Conservation (phyloP, 495 filamentous ascomycete genomes). For the Aspergillus nanangensis region DNA sequence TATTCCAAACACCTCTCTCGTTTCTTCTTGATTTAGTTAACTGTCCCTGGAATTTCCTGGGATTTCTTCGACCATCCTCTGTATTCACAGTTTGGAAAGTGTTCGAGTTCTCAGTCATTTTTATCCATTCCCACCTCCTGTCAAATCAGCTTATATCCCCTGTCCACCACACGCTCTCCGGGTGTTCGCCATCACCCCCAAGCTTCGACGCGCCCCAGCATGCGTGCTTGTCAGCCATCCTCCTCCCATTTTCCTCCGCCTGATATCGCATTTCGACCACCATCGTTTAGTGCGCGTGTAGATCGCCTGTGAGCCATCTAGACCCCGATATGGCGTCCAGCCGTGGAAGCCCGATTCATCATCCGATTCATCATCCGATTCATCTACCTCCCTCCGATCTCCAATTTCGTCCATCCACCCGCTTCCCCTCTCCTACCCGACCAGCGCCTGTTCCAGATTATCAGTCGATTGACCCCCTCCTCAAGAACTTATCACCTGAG, state of each 20-base stretch:
- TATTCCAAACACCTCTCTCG: not conserved
- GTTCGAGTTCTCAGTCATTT: too few relatives aligned
- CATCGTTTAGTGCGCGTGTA: conserved; percentile 8
- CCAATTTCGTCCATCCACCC: conserved; percentile 16
- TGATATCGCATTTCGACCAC: conserved; percentile 17
- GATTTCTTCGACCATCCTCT: too few relatives aligned
- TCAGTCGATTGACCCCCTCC: conserved; percentile 43
- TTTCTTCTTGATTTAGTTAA: not conserved
- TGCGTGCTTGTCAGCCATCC: conserved; percentile 21
- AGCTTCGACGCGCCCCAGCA: conserved; percentile 24
- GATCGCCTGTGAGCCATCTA: not conserved
- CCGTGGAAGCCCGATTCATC: too few relatives aligned
- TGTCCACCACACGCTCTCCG: conserved; percentile 1
- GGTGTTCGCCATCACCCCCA: not conserved
- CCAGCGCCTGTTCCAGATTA: conserved; percentile 22
- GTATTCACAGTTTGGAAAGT: too few relatives aligned
- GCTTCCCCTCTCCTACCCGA: conserved; percentile 23
- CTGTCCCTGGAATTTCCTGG: not conserved
- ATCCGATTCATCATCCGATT: conserved; percentile 22
- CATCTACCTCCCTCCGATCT: conserved; percentile 24
- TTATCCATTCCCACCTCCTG: not conserved
- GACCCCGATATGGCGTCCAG: too few relatives aligned
- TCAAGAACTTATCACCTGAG: conserved; percentile 51
- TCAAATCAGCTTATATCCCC: not conserved
- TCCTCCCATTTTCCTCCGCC: conserved; percentile 11